Base-by-base conservation (phyloP, 345 rosid species). In the Heritiera fomes region DNA sequence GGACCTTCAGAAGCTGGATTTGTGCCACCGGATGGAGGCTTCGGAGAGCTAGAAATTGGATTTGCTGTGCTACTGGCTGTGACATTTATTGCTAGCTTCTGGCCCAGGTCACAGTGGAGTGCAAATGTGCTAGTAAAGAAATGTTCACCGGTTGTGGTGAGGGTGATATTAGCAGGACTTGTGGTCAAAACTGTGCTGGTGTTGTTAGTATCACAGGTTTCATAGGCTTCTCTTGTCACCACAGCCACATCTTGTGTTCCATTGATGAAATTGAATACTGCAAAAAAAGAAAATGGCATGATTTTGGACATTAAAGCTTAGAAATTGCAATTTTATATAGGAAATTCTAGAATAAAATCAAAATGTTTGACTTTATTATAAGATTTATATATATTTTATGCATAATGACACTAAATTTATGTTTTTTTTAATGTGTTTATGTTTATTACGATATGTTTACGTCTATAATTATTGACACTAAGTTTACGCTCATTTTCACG, bases 181-280 rank as follows among this genome's bases (percentile, higher is more conserved):
- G 28, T 80, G 34, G 56, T 58, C 18, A 50, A 45, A 49, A 32
- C 56, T n/a, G 82, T 40, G 52, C 75, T 53, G 6, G 90, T 81
- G 58, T 76, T 86, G 63, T 64, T 77, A 45, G 78, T 79, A 60
- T 64, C 78, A 80, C 94, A 89, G 11, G 75, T 68, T 2, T 76
- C 85, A 58, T 77, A 89, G 43, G 84, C 86, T 41, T 50, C 83
- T 83, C 83, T 17, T 3, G 84, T 83, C 80, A 91, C 90, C 53
- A 78, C 76, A 2, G 89, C 90, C 71, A 89, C 91, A 34, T 89
- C 85, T 71, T 90, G 94, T n/a, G 82, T 72, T 28, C 84, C 90
- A 63, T 78, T 75, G n/a, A 56, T 46, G 77, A 89, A 91, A 34
- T 87, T 88, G 80, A 91, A 91, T 52, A 88, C 92, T 91, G 82